Evolutionary conservation across 805 yeast species (phyloP).

Genomic region (Brettanomyces sp.): DNA sequence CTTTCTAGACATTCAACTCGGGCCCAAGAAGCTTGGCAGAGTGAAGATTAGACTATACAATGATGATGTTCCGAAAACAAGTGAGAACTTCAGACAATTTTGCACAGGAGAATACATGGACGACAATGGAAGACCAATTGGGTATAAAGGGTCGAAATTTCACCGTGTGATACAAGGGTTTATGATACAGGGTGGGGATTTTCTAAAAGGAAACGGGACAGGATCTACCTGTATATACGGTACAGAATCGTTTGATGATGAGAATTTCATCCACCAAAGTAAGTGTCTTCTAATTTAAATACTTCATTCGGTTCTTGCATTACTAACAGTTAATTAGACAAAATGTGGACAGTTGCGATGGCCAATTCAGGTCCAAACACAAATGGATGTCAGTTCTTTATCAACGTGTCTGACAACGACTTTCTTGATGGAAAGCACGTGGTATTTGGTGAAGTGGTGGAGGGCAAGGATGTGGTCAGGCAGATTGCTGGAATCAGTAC

Average conservation of each 20-base stretch:
- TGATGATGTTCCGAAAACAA: conserved; percentile 33
- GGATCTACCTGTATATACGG: conserved; percentile 36
- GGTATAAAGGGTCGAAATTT: conserved; percentile 30
- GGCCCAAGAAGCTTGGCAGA: conserved; percentile 29
- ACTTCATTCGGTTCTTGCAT: conserved; percentile 10
- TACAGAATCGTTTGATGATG: conserved; percentile 32
- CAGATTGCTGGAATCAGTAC: conserved; percentile 19
- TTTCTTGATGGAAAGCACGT: conserved; percentile 39
- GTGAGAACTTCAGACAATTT: conserved; percentile 43
- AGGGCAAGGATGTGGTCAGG: conserved; percentile 29
- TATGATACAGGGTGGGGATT: conserved; percentile 26
- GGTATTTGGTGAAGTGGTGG: conserved; percentile 39
- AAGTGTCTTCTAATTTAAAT: conserved; percentile 26
- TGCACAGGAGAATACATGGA: conserved; percentile 38
- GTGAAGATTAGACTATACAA: conserved; percentile 35
- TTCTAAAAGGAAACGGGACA: conserved; percentile 33
- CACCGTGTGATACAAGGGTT: conserved; percentile 36
- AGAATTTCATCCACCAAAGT: conserved; percentile 27
- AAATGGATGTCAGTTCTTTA: conserved; percentile 39
- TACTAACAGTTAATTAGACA: background rate
- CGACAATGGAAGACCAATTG: conserved; percentile 30
- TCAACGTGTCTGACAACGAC: conserved; percentile 24
- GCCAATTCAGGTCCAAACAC: conserved; percentile 36
- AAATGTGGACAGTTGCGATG: conserved; percentile 25
- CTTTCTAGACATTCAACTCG: conserved; percentile 23